Conservation (phyloP, 345 rosid species). For the Acer negundo region DNA sequence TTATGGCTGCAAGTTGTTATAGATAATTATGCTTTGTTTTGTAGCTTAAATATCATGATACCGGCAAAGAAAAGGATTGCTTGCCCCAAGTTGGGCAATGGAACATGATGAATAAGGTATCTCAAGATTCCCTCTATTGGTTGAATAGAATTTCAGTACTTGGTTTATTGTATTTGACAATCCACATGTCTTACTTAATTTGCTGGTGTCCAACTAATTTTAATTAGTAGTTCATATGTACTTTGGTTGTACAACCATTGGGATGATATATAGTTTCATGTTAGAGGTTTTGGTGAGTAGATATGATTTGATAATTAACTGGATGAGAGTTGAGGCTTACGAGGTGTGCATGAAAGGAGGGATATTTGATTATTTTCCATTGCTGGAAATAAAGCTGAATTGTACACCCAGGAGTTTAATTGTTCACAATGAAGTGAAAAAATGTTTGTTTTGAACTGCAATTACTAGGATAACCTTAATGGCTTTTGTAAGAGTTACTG, state of each 20-base stretch:
- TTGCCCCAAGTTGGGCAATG: conserved; percentile 96
- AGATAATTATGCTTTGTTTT: conserved; percentile 15
- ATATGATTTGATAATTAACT: neutral
- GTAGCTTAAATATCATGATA: conserved; percentile 96
- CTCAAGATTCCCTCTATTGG: neutral
- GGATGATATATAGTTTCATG: neutral
- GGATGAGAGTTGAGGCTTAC: neutral
- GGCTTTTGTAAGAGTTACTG: no score
- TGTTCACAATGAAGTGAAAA: no score
- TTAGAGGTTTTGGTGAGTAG: neutral
- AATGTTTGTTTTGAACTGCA: no score
- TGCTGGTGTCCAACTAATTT: neutral
- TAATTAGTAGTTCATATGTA: neutral
- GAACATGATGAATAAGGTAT: conserved; percentile 99
- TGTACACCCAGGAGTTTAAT: no score
- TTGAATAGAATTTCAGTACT: neutral
- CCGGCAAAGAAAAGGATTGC: conserved; percentile 84
- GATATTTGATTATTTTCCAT: neutral
- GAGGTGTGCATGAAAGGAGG: neutral
- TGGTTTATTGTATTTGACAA: neutral
- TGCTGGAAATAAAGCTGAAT: no score
- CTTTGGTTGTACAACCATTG: neutral
- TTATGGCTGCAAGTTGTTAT: neutral
- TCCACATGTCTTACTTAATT: neutral
- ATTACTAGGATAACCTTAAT: no score